Evolutionary conservation across 2,329 filamentous ascomycete species (phyloP).

Genomic region (Samsoniella hepiali): DNA sequence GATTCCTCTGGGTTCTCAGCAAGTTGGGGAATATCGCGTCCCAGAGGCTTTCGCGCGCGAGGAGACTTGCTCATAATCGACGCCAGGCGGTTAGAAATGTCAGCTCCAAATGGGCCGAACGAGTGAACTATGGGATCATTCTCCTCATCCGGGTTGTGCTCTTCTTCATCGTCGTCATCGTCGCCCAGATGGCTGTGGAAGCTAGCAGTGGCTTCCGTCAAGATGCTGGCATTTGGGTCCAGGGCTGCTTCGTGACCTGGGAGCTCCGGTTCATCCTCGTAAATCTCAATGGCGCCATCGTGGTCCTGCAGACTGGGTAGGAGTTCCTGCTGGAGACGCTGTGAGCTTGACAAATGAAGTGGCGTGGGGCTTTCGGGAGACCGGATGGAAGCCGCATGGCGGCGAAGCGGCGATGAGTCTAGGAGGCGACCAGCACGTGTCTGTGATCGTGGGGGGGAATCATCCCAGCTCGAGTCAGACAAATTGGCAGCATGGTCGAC

Average conservation of each 20-base stretch:
- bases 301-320: constrained; percentile 36
- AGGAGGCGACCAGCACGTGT: constrained; percentile 40
- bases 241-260: constrained; percentile 27
- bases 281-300: constrained; percentile 60
- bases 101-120: constrained; percentile 84
- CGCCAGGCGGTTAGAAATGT: constrained; percentile 77
- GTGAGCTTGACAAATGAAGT: constrained; percentile 40
- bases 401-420: constrained; percentile 59
- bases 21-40: not conserved
- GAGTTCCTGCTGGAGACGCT: constrained; percentile 45
- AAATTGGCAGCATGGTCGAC: constrained; percentile 46
- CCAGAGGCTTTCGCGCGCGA: constrained; percentile 34
- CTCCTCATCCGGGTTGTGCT: constrained; percentile 82
- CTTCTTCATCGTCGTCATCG: constrained; percentile 62
- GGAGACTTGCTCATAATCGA: constrained; percentile 72
- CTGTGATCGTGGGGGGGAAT: constrained; percentile 47
- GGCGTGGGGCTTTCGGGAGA: constrained; percentile 72
- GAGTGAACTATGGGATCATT: constrained; percentile 92
- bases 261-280: constrained; percentile 61
- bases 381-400: constrained; percentile 51
- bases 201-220: constrained; percentile 49
- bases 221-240: constrained; percentile 43
- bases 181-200: constrained; percentile 52
- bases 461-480: constrained; percentile 71
- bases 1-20: constrained; percentile 17